Evolutionary conservation across 495 filamentous ascomycete species (phyloP).

Genomic region (Penicillium tannophilum): DNA sequence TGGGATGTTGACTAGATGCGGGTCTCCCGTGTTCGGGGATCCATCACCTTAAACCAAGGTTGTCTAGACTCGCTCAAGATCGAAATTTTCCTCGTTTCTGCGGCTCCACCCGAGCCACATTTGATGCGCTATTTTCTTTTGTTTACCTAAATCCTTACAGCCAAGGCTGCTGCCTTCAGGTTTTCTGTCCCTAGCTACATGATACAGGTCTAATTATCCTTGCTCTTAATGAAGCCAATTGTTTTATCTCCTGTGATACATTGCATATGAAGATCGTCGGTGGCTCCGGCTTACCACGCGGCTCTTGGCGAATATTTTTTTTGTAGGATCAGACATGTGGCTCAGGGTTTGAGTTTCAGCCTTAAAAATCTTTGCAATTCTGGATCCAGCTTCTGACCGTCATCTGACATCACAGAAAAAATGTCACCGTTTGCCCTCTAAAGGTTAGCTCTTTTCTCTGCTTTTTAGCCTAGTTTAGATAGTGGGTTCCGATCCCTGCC

Average conservation of each 20-base stretch:
- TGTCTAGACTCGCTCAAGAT: neutral
- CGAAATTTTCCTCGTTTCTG: conserved; percentile 5
- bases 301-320: neutral
- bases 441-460: neutral
- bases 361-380: neutral
- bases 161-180: neutral
- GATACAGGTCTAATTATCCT: neutral
- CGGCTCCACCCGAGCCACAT: conserved; percentile 8
- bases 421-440: neutral
- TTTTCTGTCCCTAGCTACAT: neutral
- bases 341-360: neutral
- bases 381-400: neutral
- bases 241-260: neutral
- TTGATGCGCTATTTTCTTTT: neutral
- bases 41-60: conserved; percentile 11
- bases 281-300: neutral
- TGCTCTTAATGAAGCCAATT: neutral
- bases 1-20: neutral
- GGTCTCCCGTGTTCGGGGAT: conserved; percentile 3
- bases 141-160: neutral
- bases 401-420: neutral
- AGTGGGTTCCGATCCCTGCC: neutral
- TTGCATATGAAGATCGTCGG: neutral
- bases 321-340: neutral
- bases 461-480: neutral